Evolutionary conservation across 805 yeast genomes (phyloP), one percentile per base, ranked within the genome.

Genomic region (Maudiozyma bulderi): DNA sequence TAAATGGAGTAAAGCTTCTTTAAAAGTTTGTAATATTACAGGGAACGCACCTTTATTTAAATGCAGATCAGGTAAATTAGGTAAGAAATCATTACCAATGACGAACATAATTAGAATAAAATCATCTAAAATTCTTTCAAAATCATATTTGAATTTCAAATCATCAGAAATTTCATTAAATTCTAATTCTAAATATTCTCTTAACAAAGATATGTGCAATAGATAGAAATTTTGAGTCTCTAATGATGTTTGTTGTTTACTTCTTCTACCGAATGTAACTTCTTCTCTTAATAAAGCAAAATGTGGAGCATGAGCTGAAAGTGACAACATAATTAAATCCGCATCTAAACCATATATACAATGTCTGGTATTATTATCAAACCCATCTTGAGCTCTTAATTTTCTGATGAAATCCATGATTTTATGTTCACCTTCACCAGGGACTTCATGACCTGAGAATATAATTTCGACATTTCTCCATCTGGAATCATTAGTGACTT

Each of bases 371-470:
- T 91, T 86, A 45, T 89, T 80, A 61, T 87, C 75, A 61, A 86
- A 86, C 46, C 73, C 81, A 0, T 78, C 75, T 59, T 81, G 83
- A n/a, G 90, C 77, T 64, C 86, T 84, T 68, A 81, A 75, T 41
- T 78, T 71, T 69, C 97, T 81, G 55, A 91, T 88, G 59, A 79
- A 88, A 58, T 87, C 87, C 97, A 90, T 91, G 57, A 91, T 89
- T 63, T 91, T 91, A 70, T 91, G 98, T 70, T 91, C 98, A 69
- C 98, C 98, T 73, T 91, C 98, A 57, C 98, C 98, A 3, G 98
- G 98, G 15, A 87, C 97, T 66, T 90, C 96, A 60, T 88, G 96
- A 37, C 96, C 98, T 47, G 93, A 84, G 52, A 91, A 74, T 32
- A 91, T 74, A 52, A 91, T 76, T 48, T 85, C 77, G 47, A 87